Conservation (phyloP, 2,329 filamentous ascomycete genomes). For the Pseudogymnoascus sp. region DNA sequence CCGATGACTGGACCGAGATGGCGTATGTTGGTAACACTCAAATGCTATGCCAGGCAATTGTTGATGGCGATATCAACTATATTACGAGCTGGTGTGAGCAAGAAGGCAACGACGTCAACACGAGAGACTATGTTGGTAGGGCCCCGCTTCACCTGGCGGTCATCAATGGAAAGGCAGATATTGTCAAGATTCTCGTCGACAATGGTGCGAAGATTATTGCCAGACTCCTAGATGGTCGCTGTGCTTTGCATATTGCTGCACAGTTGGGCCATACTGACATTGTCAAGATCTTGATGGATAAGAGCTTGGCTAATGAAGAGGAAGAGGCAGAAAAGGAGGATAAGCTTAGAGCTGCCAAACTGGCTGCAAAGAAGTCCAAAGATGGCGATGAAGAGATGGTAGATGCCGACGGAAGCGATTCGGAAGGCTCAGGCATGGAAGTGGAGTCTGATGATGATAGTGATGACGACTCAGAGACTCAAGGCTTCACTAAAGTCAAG, state of each 20-base stretch:
- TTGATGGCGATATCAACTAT: constrained; percentile 62
- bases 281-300: constrained; percentile 63
- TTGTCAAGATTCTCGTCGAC: constrained; percentile 66
- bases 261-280: constrained; percentile 62
- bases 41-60: constrained; percentile 71
- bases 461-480: constrained; percentile 44
- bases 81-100: constrained; percentile 64
- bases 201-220: constrained; percentile 65
- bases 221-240: constrained; percentile 70
- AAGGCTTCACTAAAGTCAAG: constrained; percentile 36
- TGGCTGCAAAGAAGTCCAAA: constrained; percentile 16
- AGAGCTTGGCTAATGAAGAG: constrained; percentile 67
- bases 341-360: constrained; percentile 28
- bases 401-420: constrained; percentile 33
- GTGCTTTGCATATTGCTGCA: constrained; percentile 75
- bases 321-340: constrained; percentile 54
- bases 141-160: constrained; percentile 73
- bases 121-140: constrained; percentile 69
- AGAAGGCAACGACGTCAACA: constrained; percentile 63
- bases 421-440: constrained; percentile 27
- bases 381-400: constrained; percentile 27
- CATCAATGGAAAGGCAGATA: constrained; percentile 58
- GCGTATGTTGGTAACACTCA: constrained; percentile 77
- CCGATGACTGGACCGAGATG: constrained; percentile 86
- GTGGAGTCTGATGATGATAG: constrained; percentile 21